Evolutionary conservation across 352 stramenopile species (phyloP), one percentile per base, ranked within the genome.

Genomic region (Halophytophthora polymorphica): DNA sequence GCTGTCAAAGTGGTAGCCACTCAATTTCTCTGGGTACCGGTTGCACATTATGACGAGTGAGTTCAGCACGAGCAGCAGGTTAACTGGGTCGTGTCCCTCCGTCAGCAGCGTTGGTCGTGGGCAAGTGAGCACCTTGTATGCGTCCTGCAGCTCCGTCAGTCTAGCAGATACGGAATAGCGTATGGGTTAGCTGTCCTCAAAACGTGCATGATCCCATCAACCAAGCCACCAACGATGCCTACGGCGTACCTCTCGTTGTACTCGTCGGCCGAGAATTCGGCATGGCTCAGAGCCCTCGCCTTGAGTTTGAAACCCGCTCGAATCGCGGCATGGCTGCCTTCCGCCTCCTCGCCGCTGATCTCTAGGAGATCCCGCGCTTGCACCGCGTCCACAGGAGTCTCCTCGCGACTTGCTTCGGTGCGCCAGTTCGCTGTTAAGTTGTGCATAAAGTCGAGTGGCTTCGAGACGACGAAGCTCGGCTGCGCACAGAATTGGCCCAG

Each of bases 401-500:
- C 51, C 44, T 44, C 28, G 10, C 84, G 61, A 28, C 55, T 68
- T 11, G 55, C 52, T 61, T 98, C 89, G 22, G 66, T 61, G 29
- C 89, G 77, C 88, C 93, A 98, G 50, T 74, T 56, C 31, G 73
- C 64, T 2, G 88, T 78, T 40, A 96, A 68, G 12, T 83, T 71
- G 15, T 62, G 38, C 65, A 98, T 93, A 35, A 98, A 92, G 29
- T 78, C 66, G 14, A 94, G 56, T 3, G 94, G 90, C 34, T 98
- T 73, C 18, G 69, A 64, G 44, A 98, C 90, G 33, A 57, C 46
- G 58, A 84, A 97, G 14, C 90, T 74, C 15, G 83, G 53, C 41
- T 87, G 61, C 44, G 96, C 80, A 55, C 90, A 98, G n/a, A 97
- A 86, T 39, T 97, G 93, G 21, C 71, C 63, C 28, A 98, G 62